Conservation (phyloP, 163 green algal species). For the Scenedesmus sp. region DNA sequence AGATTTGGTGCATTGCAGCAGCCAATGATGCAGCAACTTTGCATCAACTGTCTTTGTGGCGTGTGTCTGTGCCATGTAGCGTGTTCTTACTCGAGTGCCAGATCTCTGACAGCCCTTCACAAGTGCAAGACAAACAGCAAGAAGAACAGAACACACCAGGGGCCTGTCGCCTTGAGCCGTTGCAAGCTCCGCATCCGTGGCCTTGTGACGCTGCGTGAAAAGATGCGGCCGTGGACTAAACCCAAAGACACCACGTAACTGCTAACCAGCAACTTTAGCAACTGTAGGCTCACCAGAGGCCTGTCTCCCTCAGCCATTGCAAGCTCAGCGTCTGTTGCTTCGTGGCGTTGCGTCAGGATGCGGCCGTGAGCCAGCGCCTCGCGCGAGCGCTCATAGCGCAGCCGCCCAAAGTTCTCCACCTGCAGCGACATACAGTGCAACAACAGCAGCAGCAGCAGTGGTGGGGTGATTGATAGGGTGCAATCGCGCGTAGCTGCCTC, state of each 20-base stretch:
- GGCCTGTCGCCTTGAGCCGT: neutral
- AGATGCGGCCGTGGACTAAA: conserved; percentile 33
- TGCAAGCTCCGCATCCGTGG: conserved; percentile 35
- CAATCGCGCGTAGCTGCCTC: too few species aligned
- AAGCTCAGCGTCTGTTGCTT: conserved; percentile 55
- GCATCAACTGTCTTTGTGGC: too few species aligned
- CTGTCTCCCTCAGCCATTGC: conserved; percentile 49
- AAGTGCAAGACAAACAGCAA: too few species aligned
- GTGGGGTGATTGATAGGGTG: too few species aligned
- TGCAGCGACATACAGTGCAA: neutral
- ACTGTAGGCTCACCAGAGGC: conserved; percentile 35
- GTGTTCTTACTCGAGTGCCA: too few species aligned
- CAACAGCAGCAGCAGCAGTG: too few species aligned
- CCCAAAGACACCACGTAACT: neutral
- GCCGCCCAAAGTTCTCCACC: conserved; percentile 66
- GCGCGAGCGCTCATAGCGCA: conserved; percentile 60
- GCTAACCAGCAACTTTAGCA: neutral
- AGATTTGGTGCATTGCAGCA: too few species aligned
- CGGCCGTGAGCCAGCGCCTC: conserved; percentile 46
- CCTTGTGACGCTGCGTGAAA: conserved; percentile 62
- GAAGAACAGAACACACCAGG: neutral
- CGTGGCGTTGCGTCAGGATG: conserved; percentile 63
- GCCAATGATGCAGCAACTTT: too few species aligned
- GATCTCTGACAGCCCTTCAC: too few species aligned
- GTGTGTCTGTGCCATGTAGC: too few species aligned